These are phyloP conservation scores for Cordyceps fumosorosea DNA, from an alignment of 2,329 filamentous ascomycete genomes.

Conservation along the genomic window DNA sequence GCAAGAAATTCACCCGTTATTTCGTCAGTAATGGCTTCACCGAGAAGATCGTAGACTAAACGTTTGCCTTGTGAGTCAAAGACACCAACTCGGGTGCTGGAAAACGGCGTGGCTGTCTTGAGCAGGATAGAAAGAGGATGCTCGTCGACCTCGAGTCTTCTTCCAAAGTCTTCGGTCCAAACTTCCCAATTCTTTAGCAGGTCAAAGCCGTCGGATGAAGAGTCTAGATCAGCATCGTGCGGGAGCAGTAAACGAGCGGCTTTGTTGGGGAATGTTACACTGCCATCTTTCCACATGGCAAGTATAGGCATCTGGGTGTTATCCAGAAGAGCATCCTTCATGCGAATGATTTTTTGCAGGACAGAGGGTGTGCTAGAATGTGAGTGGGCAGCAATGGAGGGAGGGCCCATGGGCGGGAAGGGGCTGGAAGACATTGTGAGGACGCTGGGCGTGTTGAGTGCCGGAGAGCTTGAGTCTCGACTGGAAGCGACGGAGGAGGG, in stretches of 20 bases:
- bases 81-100: conserved; percentile 56
- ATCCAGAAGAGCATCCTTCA: conserved; percentile 73
- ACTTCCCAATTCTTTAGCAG: conserved; percentile 54
- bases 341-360: conserved; percentile 64
- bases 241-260: conserved; percentile 51
- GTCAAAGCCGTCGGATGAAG: conserved; percentile 42
- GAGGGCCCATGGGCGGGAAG: conserved; percentile 63
- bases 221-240: conserved; percentile 33
- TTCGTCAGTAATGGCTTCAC: conserved; percentile 61
- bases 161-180: conserved; percentile 61
- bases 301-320: conserved; percentile 68
- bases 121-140: conserved; percentile 62
- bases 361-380: conserved; percentile 55
- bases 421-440: conserved; percentile 48
- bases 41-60: conserved; percentile 57
- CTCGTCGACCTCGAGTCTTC: conserved; percentile 49
- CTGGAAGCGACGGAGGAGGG: conserved; percentile 42
- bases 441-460: conserved; percentile 44
- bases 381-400: conserved; percentile 44
- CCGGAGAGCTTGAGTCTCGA: conserved; percentile 40
- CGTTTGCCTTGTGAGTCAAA: conserved; percentile 45
- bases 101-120: conserved; percentile 53
- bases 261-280: conserved; percentile 65
- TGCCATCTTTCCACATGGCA: conserved; percentile 76
- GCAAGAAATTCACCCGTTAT: conserved; percentile 65